These are phyloP conservation scores for Suhomyces bolitotheri DNA, from an alignment of 1,139 yeast species.

Conservation along the genomic window DNA sequence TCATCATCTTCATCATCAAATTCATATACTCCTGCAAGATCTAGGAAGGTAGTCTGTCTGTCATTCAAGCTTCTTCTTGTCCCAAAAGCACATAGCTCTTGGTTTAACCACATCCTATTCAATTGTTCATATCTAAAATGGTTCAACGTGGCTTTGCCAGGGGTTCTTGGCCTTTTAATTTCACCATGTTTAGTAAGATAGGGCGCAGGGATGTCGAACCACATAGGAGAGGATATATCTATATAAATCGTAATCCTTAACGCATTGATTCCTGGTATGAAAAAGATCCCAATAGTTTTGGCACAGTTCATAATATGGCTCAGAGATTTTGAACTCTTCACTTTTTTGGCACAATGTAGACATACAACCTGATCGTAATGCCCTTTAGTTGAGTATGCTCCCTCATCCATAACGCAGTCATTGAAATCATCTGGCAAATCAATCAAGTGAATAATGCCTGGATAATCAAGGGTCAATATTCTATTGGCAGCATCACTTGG, in stretches of 20 bases:
- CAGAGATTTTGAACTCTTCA: constrained; percentile 18
- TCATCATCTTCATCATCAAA: constrained; percentile 7
- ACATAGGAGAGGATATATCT: constrained; percentile 29
- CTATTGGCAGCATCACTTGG: constrained; percentile 26
- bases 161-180: constrained; percentile 53
- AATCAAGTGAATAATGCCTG: constrained; percentile 42
- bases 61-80: constrained; percentile 37
- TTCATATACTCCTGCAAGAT: constrained; percentile 3
- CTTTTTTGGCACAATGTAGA: constrained; percentile 31
- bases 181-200: constrained; percentile 75
- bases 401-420: constrained; percentile 29
- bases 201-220: constrained; percentile 54
- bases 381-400: constrained; percentile 18
- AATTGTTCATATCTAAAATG: constrained; percentile 53
- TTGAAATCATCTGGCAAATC: constrained; percentile 39
- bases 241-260: constrained; percentile 35
- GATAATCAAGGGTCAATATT: constrained; percentile 34
- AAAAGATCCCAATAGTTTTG: constrained; percentile 39
- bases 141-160: constrained; percentile 58
- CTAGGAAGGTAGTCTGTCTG: constrained; percentile 17
- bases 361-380: constrained; percentile 33
- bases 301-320: constrained; percentile 31
- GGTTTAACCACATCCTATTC: constrained; percentile 60
- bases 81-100: constrained; percentile 44
- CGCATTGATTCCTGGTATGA: constrained; percentile 40